Conservation (phyloP, 768 basidiomycete genomes). For the Serendipita sp. region DNA sequence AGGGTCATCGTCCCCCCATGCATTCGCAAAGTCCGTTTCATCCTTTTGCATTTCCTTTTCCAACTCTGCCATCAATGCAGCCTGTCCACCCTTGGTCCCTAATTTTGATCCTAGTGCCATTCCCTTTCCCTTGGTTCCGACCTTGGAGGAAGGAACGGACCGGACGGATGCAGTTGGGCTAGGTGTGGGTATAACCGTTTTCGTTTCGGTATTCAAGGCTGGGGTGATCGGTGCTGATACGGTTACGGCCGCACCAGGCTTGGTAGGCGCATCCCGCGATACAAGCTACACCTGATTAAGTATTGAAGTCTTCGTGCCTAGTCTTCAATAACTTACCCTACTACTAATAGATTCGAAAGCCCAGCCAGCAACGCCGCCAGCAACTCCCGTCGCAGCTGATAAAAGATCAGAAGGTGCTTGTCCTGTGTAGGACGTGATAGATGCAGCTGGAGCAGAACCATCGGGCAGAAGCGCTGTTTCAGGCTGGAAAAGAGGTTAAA, state of each 20-base stretch:
- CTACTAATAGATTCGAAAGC: constrained; percentile 81
- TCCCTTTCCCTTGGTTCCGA: constrained; percentile 29
- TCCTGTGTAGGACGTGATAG: background rate
- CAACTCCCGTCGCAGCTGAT: constrained; percentile 79
- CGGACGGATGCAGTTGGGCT: background rate
- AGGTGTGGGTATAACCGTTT: background rate
- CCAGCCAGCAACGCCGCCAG: constrained; percentile 87
- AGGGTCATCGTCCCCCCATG: constrained; percentile 11
- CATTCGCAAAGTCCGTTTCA: constrained; percentile 25
- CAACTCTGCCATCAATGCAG: constrained; percentile 35
- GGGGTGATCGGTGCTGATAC: background rate
- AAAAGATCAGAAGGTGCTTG: constrained; percentile 39
- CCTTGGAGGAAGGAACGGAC: constrained; percentile 5
- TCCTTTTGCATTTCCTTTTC: constrained; percentile 38
- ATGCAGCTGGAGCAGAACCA: constrained; percentile 14
- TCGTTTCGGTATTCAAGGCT: constrained; percentile 3
- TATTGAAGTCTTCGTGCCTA: background rate
- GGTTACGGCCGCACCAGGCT: background rate
- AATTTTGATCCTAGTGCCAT: constrained; percentile 44
- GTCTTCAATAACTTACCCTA: constrained; percentile 32
- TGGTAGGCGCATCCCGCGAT: background rate
- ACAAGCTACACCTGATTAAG: background rate
- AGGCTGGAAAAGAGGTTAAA: constrained; percentile 27
- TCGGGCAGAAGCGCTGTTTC: constrained; percentile 29
- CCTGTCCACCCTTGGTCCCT: constrained; percentile 24